Evolutionary conservation across 768 basidiomycete genomes (phyloP).

Genomic region (Amyloporia xantha): DNA sequence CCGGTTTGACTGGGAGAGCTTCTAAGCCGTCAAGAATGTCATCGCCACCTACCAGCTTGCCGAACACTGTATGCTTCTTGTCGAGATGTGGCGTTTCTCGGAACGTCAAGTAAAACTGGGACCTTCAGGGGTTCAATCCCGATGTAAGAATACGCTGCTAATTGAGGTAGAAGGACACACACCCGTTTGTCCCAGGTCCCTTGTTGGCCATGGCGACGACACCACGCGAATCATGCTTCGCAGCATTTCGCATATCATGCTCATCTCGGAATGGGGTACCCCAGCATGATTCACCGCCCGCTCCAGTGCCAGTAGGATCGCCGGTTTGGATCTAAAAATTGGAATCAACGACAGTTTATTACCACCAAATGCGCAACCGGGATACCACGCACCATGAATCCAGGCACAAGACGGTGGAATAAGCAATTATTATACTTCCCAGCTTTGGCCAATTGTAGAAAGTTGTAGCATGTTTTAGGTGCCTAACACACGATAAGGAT

Average conservation of each 20-base stretch:
- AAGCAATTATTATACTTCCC: constrained; percentile 88
- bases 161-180: constrained; percentile 15
- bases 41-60: constrained; percentile 93
- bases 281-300: constrained; percentile 92
- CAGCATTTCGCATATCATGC: constrained; percentile 80
- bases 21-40: constrained; percentile 84
- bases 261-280: constrained; percentile 96
- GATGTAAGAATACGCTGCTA: constrained; percentile 1
- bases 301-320: constrained; percentile 93
- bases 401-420: constrained; percentile 91
- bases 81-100: constrained; percentile 77
- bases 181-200: constrained; percentile 87
- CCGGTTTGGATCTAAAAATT: constrained; percentile 84
- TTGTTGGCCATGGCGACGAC: constrained; percentile 93
- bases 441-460: constrained; percentile 83
- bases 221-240: constrained; percentile 81
- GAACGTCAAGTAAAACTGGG: constrained; percentile 95
- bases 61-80: constrained; percentile 94
- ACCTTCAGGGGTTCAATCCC: constrained; percentile 49
- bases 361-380: not conserved
- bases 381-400: constrained; percentile 71
- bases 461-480: constrained; percentile 98
- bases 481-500: constrained; percentile 44
- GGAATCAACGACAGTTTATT: not conserved
- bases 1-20: constrained; percentile 70